Evolutionary conservation across 371 early-diverging fungal genomes (phyloP).

Genomic region (Rhizopus microsporus): DNA sequence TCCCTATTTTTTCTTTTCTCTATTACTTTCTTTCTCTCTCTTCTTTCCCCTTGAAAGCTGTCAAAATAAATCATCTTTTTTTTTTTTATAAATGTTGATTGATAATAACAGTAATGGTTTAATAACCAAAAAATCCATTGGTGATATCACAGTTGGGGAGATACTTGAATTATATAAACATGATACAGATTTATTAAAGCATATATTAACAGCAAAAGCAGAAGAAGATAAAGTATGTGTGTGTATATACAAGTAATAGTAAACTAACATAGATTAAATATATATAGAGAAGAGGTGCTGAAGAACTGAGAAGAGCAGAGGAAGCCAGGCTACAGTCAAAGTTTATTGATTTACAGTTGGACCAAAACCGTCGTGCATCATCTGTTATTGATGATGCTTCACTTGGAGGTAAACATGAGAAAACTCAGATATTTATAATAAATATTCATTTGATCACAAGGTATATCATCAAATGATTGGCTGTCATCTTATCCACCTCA

Average conservation of each 20-base stretch:
- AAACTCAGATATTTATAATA: background rate
- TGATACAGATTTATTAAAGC: constrained; percentile 52
- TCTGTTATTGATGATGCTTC: constrained; percentile 31
- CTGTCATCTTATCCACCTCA: constrained; percentile 9
- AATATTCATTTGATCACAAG: constrained; percentile 17
- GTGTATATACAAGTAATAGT: constrained; percentile 2
- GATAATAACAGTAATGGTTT: constrained; percentile 6
- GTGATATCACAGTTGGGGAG: constrained; percentile 49
- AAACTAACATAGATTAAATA: background rate
- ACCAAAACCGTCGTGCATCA: constrained; percentile 30
- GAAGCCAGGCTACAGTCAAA: constrained; percentile 45
- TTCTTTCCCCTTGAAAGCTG: background rate
- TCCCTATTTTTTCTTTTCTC: constrained; percentile 13
- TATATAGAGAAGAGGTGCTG: constrained; percentile 45
- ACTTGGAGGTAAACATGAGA: constrained; percentile 5
- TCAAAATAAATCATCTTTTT: too few species aligned
- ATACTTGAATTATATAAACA: constrained; percentile 51
- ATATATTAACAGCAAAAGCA: constrained; percentile 51
- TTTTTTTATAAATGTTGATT: constrained; percentile 8
- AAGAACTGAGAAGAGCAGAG: constrained; percentile 47
- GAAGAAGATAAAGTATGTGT: constrained; percentile 56
- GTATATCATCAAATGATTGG: constrained; percentile 27
- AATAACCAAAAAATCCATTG: constrained; percentile 15
- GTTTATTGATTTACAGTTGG: constrained; percentile 43
- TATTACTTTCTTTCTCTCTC: background rate